phyloP scores from a whole-genome alignment of 2,329 filamentous ascomycete species.

The Aureobasidium uvarum region DNA sequence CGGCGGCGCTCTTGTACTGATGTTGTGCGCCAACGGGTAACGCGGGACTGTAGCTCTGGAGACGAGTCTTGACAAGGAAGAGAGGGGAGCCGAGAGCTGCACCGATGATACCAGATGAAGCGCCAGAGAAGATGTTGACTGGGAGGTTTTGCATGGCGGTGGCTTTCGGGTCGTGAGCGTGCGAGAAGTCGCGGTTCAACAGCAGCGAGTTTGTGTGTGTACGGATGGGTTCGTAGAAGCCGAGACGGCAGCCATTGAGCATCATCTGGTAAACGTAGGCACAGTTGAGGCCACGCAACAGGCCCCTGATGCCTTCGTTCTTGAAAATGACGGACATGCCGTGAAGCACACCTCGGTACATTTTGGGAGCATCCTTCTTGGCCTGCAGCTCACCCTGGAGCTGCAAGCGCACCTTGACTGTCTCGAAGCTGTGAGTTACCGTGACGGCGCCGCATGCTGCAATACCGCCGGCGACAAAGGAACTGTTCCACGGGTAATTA shows the following conservation, averaged over 20 bases:
- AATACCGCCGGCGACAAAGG: conserved; percentile 93
- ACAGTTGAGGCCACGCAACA: conserved; percentile 85
- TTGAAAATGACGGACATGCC: conserved; percentile 84
- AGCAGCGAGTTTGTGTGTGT: conserved; percentile 48
- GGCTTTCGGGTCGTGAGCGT: conserved; percentile 44
- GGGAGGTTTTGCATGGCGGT: conserved; percentile 69
- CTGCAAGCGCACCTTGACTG: conserved; percentile 97
- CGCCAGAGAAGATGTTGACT: conserved; percentile 92
- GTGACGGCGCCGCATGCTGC: conserved; percentile 97
- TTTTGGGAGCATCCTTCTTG: conserved; percentile 77
- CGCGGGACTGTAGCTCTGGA: conserved; percentile 92
- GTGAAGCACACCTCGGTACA: conserved; percentile 90
- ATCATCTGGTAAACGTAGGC: conserved; percentile 97
- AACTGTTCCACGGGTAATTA: conserved; percentile 50
- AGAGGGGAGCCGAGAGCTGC: conserved; percentile 93
- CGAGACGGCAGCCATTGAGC: conserved; percentile 91
- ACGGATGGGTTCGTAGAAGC: conserved; percentile 96
- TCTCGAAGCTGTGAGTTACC: conserved; percentile 97
- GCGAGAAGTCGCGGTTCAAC: conserved; percentile 66
- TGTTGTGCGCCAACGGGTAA: conserved; percentile 97
- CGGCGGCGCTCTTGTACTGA: conserved; percentile 77
- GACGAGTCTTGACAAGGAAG: conserved; percentile 94
- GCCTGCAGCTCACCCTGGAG: conserved; percentile 91
- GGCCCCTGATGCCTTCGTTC: conserved; percentile 81
- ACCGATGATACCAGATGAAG: conserved; percentile 82